These are phyloP conservation scores for Hypoxylon lienhwacheense DNA, from an alignment of 495 filamentous ascomycete species.

Conservation along the genomic window DNA sequence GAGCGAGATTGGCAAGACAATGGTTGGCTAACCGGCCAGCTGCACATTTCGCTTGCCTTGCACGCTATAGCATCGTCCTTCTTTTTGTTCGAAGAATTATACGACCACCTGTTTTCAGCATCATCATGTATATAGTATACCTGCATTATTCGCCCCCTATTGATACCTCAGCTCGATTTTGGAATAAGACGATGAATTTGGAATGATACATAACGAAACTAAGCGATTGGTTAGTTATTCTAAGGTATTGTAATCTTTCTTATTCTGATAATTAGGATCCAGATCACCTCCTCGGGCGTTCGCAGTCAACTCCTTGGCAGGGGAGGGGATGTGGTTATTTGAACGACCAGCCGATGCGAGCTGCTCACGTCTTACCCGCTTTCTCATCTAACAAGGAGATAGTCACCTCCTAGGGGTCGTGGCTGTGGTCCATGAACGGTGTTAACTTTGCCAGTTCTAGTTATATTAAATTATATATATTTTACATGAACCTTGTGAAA, in stretches of 20 bases:
- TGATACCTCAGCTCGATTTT: slow-evolving; percentile 18
- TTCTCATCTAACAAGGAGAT: too few species aligned
- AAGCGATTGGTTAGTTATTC: slow-evolving; percentile 15
- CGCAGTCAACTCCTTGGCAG: too few species aligned
- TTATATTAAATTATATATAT: too few species aligned
- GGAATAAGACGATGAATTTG: slow-evolving; percentile 11
- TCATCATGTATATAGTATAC: slow-evolving; percentile 23
- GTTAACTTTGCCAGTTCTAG: too few species aligned
- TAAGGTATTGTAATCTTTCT: background rate
- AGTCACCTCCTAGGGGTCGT: too few species aligned
- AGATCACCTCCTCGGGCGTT: too few species aligned
- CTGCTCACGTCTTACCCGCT: too few species aligned
- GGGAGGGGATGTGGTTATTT: too few species aligned
- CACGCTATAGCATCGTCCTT: background rate
- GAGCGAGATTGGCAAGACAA: slow-evolving; percentile 88
- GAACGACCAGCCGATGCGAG: too few species aligned
- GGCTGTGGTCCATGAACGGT: too few species aligned
- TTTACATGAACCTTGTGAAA: too few species aligned
- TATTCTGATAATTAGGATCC: too few species aligned
- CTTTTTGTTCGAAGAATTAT: background rate
- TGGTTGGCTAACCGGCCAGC: slow-evolving; percentile 38
- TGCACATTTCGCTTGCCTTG: background rate
- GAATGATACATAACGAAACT: slow-evolving; percentile 7
- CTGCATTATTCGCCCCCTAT: slow-evolving; percentile 2
- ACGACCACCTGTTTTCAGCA: background rate